These are phyloP conservation scores for Tricholoma sp. DNA, from an alignment of 768 basidiomycete species.

Conservation along the genomic window DNA sequence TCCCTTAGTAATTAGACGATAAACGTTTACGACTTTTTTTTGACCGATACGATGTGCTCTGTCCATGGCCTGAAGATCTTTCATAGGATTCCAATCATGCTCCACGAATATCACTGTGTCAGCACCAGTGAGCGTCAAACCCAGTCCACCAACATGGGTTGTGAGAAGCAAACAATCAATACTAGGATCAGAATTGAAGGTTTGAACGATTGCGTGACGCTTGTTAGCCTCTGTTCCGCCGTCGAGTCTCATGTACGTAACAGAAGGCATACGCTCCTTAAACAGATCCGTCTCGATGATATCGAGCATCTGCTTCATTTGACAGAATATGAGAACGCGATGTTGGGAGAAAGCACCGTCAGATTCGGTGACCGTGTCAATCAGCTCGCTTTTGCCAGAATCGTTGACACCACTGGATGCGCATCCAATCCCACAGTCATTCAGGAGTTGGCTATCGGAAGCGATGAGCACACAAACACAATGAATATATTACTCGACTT, in stretches of 20 bases:
- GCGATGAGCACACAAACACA: conserved; percentile 2
- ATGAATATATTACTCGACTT: conserved; percentile 18
- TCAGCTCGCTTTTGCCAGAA: conserved; percentile 60
- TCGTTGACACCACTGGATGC: conserved; percentile 39
- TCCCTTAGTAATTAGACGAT: conserved; percentile 93
- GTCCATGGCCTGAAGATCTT: conserved; percentile 99
- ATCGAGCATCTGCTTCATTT: conserved; percentile 99
- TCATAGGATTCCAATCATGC: conserved; percentile 99
- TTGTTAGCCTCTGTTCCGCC: conserved; percentile 89
- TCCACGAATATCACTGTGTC: conserved; percentile 99
- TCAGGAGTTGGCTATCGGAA: conserved; percentile 74
- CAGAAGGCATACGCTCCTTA: conserved; percentile 86
- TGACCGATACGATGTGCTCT: conserved; percentile 97
- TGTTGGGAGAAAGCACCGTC: conserved; percentile 81
- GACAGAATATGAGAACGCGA: conserved; percentile 98
- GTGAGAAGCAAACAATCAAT: conserved; percentile 96
- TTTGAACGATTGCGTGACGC: conserved; percentile 95
- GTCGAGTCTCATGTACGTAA: conserved; percentile 98
- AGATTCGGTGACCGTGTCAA: conserved; percentile 52
- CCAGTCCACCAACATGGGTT: conserved; percentile 94
- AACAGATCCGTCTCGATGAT: conserved; percentile 95
- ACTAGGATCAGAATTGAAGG: conserved; percentile 95
- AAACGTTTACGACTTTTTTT: conserved; percentile 98
- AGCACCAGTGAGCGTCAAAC: conserved; percentile 93
- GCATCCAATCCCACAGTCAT: conserved; percentile 90